Conservation (phyloP, 2,329 filamentous ascomycete genomes). For the Colletotrichum australisinense region DNA sequence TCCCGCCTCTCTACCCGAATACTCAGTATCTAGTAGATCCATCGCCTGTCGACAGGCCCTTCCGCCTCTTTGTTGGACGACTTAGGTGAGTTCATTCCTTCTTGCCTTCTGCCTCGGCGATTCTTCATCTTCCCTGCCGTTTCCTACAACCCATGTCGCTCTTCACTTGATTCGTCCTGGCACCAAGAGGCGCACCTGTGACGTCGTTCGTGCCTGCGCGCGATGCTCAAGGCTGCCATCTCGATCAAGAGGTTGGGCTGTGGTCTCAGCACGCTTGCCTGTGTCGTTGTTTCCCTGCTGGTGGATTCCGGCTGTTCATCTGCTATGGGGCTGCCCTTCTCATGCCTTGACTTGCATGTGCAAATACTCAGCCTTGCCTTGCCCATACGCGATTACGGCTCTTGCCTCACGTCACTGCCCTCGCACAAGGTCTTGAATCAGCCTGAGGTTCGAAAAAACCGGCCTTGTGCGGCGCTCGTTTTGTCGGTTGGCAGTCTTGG, state of each 20-base stretch:
- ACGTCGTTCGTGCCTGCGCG: constrained; percentile 19
- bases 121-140: not conserved
- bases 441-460: not conserved
- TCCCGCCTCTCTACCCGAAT: not conserved
- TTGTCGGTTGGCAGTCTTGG: not conserved
- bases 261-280: not conserved
- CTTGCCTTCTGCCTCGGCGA: not conserved
- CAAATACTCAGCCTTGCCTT: not conserved
- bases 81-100: constrained; percentile 24
- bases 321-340: not conserved
- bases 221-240: not conserved
- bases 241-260: not conserved
- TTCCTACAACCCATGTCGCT: constrained; percentile 1
- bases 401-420: not conserved
- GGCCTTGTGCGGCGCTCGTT: not conserved
- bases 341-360: not conserved
- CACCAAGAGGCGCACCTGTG: constrained; percentile 6
- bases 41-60: constrained; percentile 18
- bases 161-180: not conserved
- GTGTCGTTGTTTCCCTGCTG: too few relatives aligned
- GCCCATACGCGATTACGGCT: not conserved
- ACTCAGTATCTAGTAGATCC: not conserved
- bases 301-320: not conserved
- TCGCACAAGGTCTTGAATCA: not conserved
- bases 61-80: constrained; percentile 6